These are phyloP conservation scores for Fusarium tupiense DNA, from an alignment of 2,329 filamentous ascomycete genomes.

Conservation along the genomic window DNA sequence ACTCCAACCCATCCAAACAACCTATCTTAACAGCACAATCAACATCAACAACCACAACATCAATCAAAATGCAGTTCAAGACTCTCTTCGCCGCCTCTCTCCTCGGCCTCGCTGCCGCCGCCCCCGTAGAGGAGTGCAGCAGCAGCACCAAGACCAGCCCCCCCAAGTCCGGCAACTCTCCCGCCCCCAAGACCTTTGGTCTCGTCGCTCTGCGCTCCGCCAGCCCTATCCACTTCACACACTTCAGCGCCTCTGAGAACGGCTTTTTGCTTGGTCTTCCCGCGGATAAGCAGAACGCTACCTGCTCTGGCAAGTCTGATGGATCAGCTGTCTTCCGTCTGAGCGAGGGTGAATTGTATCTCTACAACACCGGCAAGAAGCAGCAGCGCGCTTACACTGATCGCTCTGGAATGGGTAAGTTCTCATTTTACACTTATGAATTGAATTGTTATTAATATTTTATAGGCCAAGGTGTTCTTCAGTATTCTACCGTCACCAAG, in stretches of 20 bases:
- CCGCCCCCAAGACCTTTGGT: constrained; percentile 49
- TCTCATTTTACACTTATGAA: accelerated
- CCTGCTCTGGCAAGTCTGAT: constrained; percentile 54
- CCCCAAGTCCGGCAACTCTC: constrained; percentile 15
- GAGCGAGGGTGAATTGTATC: constrained; percentile 54
- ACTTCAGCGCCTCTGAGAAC: constrained; percentile 55
- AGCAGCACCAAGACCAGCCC: not conserved
- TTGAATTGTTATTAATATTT: not conserved
- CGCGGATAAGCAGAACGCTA: constrained; percentile 53
- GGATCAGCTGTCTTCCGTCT: constrained; percentile 60
- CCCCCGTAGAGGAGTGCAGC: not conserved
- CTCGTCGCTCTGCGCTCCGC: constrained; percentile 61
- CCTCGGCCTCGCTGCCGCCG: constrained; percentile 24
- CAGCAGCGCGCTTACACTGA: constrained; percentile 63
- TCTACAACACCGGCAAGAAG: constrained; percentile 55
- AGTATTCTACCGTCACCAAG: constrained; percentile 57
- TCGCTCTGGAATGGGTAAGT: constrained; percentile 67
- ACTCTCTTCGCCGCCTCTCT: constrained; percentile 30
- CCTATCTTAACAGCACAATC: not conserved
- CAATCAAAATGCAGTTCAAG: constrained; percentile 41
- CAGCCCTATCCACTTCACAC: constrained; percentile 57
- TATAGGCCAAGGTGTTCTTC: constrained; percentile 61
- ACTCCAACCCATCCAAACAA: not conserved
- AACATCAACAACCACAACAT: not conserved
- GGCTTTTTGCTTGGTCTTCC: constrained; percentile 56